A percentile compares a stretch with the other conserved stretches of the same genome.
Conservation (phyloP, 352 stramenopile species). For the Pythium dissotocum region DNA sequence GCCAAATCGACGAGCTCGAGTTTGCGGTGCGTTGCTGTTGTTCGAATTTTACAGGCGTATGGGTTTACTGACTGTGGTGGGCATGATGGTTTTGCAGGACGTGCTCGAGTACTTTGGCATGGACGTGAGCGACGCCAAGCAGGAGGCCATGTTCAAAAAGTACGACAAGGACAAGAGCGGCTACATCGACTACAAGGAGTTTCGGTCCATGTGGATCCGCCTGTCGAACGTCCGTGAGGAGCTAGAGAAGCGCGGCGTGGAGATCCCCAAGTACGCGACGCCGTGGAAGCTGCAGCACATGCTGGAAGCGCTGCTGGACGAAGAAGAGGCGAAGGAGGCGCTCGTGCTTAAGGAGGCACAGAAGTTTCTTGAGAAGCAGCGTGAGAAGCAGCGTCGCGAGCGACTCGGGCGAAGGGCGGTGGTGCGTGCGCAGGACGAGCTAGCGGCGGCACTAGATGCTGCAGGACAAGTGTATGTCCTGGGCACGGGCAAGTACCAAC, state of each 20-base stretch:
- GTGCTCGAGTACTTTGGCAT: conserved; percentile 94
- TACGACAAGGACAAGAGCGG: conserved; percentile 92
- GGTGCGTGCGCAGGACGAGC: conserved; percentile 77
- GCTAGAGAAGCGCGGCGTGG: conserved; percentile 83
- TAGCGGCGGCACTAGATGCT: conserved; percentile 86
- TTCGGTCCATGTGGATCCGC: conserved; percentile 91
- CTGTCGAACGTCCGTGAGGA: conserved; percentile 82
- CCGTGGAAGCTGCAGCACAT: conserved; percentile 77
- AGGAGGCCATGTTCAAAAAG: conserved; percentile 91
- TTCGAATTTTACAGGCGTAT: too few relatives aligned
- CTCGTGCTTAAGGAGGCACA: conserved; percentile 77
- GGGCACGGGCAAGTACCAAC: conserved; percentile 73
- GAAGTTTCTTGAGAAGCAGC: conserved; percentile 72
- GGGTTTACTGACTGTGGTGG: not conserved
- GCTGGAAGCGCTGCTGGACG: conserved; percentile 87
- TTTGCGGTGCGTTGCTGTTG: conserved; percentile 69
- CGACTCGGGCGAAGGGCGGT: conserved; percentile 50
- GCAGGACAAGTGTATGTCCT: conserved; percentile 94
- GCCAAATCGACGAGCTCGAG: conserved; percentile 92
- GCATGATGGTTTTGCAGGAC: conserved; percentile 36
- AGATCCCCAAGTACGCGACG: conserved; percentile 88
- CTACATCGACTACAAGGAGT: conserved; percentile 93
- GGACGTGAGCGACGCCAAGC: conserved; percentile 86
- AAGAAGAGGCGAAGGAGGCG: conserved; percentile 89
- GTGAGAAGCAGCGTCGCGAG: conserved; percentile 59